These are phyloP conservation scores for Pestalotiopsis sp. DNA, from an alignment of 2,329 filamentous ascomycete genomes.

Conservation along the genomic window DNA sequence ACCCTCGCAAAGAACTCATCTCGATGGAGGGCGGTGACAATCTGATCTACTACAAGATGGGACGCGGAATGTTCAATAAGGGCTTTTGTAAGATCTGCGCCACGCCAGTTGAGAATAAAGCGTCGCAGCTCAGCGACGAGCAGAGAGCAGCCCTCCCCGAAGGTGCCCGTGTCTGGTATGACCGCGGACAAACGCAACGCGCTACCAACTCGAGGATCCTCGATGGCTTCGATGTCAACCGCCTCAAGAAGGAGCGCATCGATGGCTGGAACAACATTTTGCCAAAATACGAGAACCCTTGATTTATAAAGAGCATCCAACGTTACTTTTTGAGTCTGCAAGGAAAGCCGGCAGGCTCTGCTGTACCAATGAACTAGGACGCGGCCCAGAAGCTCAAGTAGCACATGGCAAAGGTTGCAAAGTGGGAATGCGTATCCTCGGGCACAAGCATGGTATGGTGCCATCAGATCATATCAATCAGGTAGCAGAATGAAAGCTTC, in stretches of 20 bases:
- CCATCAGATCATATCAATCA: too few species aligned
- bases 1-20: constrained; percentile 41
- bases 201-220: constrained; percentile 43
- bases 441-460: too few species aligned
- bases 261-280: constrained; percentile 21
- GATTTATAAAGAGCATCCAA: neutral
- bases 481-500: too few species aligned
- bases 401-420: too few species aligned
- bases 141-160: constrained; percentile 36
- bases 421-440: too few species aligned
- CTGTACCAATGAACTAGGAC: too few species aligned
- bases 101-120: constrained; percentile 40
- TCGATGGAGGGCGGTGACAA: constrained; percentile 42
- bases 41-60: constrained; percentile 41
- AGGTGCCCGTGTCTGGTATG: constrained; percentile 18
- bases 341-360: neutral
- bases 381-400: too few species aligned
- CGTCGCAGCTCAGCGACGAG: constrained; percentile 34
- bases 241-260: constrained; percentile 23
- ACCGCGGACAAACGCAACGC: constrained; percentile 14
- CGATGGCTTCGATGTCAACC: constrained; percentile 37
- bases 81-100: constrained; percentile 53
- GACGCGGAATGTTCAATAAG: constrained; percentile 35
- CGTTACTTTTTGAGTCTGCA: neutral
- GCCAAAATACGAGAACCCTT: constrained; percentile 11